phyloP scores from a whole-genome alignment of 257 asterid species.

The Linderniella brevidens region DNA sequence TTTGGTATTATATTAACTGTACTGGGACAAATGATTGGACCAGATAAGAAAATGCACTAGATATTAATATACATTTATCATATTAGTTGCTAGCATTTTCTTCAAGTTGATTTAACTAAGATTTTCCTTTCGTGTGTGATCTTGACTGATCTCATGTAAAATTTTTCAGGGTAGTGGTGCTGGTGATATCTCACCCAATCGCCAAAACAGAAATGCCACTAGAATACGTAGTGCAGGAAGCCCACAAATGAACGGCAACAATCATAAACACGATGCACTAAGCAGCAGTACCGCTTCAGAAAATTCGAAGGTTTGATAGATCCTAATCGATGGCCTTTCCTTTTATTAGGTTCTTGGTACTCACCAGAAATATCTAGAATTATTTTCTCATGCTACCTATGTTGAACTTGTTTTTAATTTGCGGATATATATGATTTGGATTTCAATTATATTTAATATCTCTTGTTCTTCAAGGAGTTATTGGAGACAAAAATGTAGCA shows the following conservation, averaged over 20 bases:
- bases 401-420: constrained; percentile 4
- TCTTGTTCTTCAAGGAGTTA: too few species aligned
- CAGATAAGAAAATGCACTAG: too few species aligned
- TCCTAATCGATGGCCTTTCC: not conserved
- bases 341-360: not conserved
- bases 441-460: too few species aligned
- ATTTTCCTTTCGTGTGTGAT: too few species aligned
- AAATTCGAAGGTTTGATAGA: constrained; percentile 41
- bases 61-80: too few species aligned
- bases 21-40: too few species aligned
- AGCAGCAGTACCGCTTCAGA: constrained; percentile 43
- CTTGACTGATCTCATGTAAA: too few species aligned
- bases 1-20: too few species aligned
- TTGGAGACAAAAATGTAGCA: constrained; percentile 54
- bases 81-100: too few species aligned
- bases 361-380: too few species aligned
- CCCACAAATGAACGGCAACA: constrained; percentile 34
- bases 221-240: constrained; percentile 40
- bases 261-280: constrained; percentile 34
- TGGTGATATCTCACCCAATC: constrained; percentile 48
- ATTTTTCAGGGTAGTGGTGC: constrained; percentile 12
- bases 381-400: not conserved
- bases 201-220: constrained; percentile 34
- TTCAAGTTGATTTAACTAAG: too few species aligned
- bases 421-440: too few species aligned